These are phyloP conservation scores for Extremus antarcticus DNA, from an alignment of 495 filamentous ascomycete genomes.

Conservation along the genomic window DNA sequence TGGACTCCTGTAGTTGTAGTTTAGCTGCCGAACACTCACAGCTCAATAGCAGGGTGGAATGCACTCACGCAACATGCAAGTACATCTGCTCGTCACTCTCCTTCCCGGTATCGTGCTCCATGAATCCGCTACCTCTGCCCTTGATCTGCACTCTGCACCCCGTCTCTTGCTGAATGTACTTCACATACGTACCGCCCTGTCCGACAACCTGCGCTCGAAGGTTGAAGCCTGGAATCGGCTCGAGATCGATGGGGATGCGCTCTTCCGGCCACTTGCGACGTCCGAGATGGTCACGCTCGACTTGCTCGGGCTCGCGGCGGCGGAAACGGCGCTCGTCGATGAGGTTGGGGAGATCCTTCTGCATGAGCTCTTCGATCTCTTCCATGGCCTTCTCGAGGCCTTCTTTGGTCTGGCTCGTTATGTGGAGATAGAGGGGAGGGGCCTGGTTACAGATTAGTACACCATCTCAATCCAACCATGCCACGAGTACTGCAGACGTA, in stretches of 20 bases:
- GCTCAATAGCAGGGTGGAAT: background rate
- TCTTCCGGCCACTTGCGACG: constrained; percentile 99
- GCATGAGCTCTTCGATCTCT: constrained; percentile 88
- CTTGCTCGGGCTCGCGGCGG: constrained; percentile 67
- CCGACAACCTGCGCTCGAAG: constrained; percentile 91
- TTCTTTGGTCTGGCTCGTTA: constrained; percentile 86
- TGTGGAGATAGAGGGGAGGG: constrained; percentile 85
- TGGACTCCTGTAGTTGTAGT: constrained; percentile 53
- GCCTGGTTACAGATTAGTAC: too few species aligned
- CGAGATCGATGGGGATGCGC: constrained; percentile 78
- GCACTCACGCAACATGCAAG: constrained; percentile 78
- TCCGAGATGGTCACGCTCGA: constrained; percentile 93
- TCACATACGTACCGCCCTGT: constrained; percentile 84
- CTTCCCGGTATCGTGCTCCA: constrained; percentile 66
- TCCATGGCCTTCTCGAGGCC: constrained; percentile 77
- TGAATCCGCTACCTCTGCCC: constrained; percentile 89
- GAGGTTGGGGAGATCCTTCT: constrained; percentile 88
- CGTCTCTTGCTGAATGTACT: constrained; percentile 92
- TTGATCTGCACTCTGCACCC: constrained; percentile 95
- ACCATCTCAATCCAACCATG: too few species aligned
- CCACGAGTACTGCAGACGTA: constrained; percentile 38
- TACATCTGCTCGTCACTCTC: constrained; percentile 96
- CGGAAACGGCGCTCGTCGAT: constrained; percentile 93
- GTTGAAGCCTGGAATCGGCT: constrained; percentile 92
- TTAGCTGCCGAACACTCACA: background rate